phyloP scores from a whole-genome alignment of 2,329 filamentous ascomycete genomes.

The Colletotrichum tabaci region DNA sequence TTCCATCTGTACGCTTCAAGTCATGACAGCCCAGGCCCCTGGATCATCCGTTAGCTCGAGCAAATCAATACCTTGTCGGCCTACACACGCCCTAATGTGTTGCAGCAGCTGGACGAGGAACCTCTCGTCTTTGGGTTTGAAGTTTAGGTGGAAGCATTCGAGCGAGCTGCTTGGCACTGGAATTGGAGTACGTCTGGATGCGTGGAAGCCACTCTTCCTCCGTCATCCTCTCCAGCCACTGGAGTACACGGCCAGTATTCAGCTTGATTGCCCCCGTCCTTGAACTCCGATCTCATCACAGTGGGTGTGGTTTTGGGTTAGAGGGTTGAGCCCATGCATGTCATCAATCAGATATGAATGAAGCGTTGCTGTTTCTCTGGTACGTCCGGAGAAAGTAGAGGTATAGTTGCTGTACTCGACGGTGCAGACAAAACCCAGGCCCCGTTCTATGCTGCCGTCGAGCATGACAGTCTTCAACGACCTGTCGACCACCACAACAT shows the following conservation, averaged over 20 bases:
- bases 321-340: neutral
- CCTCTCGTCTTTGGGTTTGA: slow-evolving; percentile 5
- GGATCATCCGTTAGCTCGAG: neutral
- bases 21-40: neutral
- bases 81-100: slow-evolving; percentile 15
- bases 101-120: slow-evolving; percentile 16
- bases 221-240: slow-evolving; percentile 40
- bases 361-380: slow-evolving; percentile 28
- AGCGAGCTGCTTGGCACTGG: slow-evolving; percentile 22
- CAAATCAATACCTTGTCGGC: neutral
- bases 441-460: slow-evolving; percentile 42
- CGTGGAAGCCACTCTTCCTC: slow-evolving; percentile 49
- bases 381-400: slow-evolving; percentile 44
- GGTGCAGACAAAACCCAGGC: slow-evolving; percentile 49
- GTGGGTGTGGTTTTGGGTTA: slow-evolving; percentile 37
- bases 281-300: slow-evolving; percentile 51
- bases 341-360: neutral
- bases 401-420: slow-evolving; percentile 31
- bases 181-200: neutral
- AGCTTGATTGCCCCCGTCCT: slow-evolving; percentile 39
- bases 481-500: slow-evolving; percentile 43
- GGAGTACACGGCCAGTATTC: slow-evolving; percentile 33
- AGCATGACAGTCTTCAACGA: slow-evolving; percentile 43
- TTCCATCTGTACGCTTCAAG: neutral
- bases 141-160: neutral